These are phyloP conservation scores for Colletotrichum ledebouriae DNA, from an alignment of 2,329 filamentous ascomycete genomes.

Conservation along the genomic window DNA sequence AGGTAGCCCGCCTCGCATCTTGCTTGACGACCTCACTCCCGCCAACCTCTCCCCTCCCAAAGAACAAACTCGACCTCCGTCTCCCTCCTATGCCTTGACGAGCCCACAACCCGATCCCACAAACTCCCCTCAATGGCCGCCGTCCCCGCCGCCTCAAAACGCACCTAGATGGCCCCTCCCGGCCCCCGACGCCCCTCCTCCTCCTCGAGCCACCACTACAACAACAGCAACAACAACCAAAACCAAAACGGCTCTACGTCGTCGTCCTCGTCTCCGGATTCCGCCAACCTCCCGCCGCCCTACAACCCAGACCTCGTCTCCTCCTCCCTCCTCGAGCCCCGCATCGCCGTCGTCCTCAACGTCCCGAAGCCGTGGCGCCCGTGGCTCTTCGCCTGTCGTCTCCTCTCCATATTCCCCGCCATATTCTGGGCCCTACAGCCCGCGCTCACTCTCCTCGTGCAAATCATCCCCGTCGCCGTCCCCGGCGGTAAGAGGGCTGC, in stretches of 20 bases:
- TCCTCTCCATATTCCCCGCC: constrained; percentile 78
- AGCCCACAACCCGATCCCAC: background rate
- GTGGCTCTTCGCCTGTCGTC: constrained; percentile 79
- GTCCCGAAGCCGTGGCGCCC: constrained; percentile 80
- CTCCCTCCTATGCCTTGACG: constrained; percentile 6
- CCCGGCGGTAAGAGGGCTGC: constrained; percentile 43
- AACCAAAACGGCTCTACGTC: constrained; percentile 21
- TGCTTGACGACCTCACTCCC: constrained; percentile 2
- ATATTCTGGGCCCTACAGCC: constrained; percentile 80
- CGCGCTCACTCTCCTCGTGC: constrained; percentile 75
- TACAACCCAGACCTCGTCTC: constrained; percentile 38
- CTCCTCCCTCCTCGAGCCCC: constrained; percentile 74
- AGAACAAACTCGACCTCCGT: too few species aligned
- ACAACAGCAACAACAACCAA: background rate
- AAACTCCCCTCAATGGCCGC: constrained; percentile 35
- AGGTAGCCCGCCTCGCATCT: background rate
- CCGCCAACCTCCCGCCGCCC: constrained; percentile 8
- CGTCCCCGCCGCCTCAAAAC: constrained; percentile 27
- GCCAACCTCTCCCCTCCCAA: too few species aligned
- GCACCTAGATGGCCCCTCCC: constrained; percentile 27
- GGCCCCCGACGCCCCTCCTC: constrained; percentile 29
- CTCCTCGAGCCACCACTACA: constrained; percentile 6
- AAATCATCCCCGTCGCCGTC: constrained; percentile 63
- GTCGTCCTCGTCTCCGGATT: background rate
- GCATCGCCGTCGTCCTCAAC: constrained; percentile 82